Base-by-base conservation (phyloP, 2,329 filamentous ascomycete species). In the Penicillium griseofulvum region DNA sequence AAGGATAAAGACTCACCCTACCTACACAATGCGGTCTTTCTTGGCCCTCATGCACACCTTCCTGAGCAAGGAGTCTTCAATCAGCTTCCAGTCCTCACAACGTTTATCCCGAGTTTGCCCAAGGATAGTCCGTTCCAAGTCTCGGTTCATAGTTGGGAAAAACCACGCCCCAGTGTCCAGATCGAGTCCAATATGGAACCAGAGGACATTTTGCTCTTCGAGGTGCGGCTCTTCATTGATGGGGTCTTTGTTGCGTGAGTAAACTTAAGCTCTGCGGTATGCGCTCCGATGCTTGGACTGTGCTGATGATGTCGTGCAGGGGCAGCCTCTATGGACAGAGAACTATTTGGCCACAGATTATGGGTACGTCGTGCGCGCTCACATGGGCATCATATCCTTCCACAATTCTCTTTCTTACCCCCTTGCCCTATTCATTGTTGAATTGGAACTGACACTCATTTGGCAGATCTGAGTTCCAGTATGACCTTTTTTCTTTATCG, bases 61-160 rank as follows among this genome's bases (percentile, higher is more conserved):
- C 55, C 62, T 31, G 46, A 59, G 5, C 67, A 65, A n/a, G 64
- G 63, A 2, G 66, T 64, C 34, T 50, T 67, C 10, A 69, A 71
- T 4, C 69, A 77, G 47, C 65, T 89, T n/a, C 88, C 88, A 1
- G 84, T 84, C 12, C 78, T 92, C 64, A 88, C 86, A 16, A 86
- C 83, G 58, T 93, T 90, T 68, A 79, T 91, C 42, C 86, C 88
- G 1, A 87, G 85, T 56, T 76, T 91, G 10, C 65, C 78, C 4
- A 68, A 76, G 0, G 83, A 83, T 24, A 76, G 76, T 28, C 78
- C 83, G 0, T 92, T 91, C 71, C 83, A 86, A 58, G 80, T 92
- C 47, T 92, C 89, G 2, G 79, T 93, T 46, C 89, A 92, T 72
- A 86, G 82, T 55, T 93, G 89, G 89, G 80, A 81, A 16, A 79